These are phyloP conservation scores for Penicillium sp. DNA, from an alignment of 2,329 filamentous ascomycete genomes.

Conservation along the genomic window DNA sequence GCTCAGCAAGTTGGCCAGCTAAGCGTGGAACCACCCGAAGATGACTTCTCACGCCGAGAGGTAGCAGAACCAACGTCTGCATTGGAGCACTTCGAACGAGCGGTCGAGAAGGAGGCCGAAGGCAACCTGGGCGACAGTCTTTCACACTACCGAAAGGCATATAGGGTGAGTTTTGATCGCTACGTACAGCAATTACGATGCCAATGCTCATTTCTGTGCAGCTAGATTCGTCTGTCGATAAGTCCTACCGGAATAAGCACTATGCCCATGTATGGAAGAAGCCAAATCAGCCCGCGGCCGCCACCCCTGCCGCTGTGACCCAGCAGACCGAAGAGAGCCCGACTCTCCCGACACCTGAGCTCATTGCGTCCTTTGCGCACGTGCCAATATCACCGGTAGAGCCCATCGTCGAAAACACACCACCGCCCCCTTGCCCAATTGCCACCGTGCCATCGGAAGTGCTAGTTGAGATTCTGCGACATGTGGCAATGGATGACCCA, in stretches of 20 bases:
- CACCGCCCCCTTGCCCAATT: conserved; percentile 76
- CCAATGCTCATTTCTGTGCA: conserved; percentile 39
- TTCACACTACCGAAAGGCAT: conserved; percentile 83
- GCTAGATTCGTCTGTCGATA: conserved; percentile 82
- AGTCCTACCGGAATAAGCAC: conserved; percentile 85
- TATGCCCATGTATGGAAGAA: conserved; percentile 66
- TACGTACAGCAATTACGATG: background rate
- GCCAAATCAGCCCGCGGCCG: conserved; percentile 43
- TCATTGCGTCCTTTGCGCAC: conserved; percentile 72
- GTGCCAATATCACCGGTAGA: conserved; percentile 66
- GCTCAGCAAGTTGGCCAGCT: conserved; percentile 37
- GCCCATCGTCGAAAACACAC: conserved; percentile 68
- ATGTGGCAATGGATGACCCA: conserved; percentile 72
- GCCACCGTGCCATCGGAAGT: conserved; percentile 77
- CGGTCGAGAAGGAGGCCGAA: conserved; percentile 80
- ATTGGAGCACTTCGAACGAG: conserved; percentile 87
- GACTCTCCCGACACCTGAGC: conserved; percentile 58
- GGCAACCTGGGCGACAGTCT: conserved; percentile 88
- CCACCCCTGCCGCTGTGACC: conserved; percentile 53
- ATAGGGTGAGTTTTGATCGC: conserved; percentile 57
- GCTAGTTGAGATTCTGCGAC: conserved; percentile 70
- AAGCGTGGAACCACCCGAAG: conserved; percentile 34
- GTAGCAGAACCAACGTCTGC: conserved; percentile 65
- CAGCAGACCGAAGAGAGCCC: conserved; percentile 55
- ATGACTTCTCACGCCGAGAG: conserved; percentile 35